phyloP scores from a whole-genome alignment of 2,329 filamentous ascomycete species.

The Daldinia sp. region DNA sequence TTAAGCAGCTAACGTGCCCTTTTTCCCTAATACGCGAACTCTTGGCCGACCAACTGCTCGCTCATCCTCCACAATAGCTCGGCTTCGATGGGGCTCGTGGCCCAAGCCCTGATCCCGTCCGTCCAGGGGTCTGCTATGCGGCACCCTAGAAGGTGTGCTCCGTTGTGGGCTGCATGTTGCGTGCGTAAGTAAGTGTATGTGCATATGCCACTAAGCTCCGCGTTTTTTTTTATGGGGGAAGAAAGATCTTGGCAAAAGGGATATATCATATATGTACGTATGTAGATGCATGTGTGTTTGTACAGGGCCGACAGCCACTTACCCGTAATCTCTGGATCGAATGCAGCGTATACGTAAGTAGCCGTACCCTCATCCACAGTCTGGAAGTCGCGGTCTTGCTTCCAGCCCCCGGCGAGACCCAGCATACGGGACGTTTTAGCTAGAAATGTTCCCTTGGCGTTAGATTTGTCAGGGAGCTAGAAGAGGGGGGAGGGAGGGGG shows the following conservation, averaged over 20 bases:
- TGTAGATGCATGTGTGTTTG: background rate
- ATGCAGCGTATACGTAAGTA: slow-evolving; percentile 51
- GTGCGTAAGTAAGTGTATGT: background rate
- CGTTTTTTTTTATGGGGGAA: too few species aligned
- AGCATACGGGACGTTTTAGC: slow-evolving; percentile 20
- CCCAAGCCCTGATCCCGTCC: slow-evolving; percentile 49
- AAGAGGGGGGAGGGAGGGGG: background rate
- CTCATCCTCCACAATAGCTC: slow-evolving; percentile 53
- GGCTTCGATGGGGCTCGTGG: slow-evolving; percentile 46
- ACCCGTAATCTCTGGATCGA: slow-evolving; percentile 45
- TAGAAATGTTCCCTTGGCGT: background rate
- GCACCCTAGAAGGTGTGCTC: slow-evolving; percentile 50
- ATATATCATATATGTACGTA: background rate
- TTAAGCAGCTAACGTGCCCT: background rate
- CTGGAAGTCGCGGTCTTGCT: slow-evolving; percentile 38
- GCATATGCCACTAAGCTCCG: background rate
- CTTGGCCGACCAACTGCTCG: slow-evolving; percentile 52
- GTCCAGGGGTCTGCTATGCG: slow-evolving; percentile 46
- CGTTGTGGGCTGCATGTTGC: slow-evolving; percentile 42
- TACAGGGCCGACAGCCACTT: background rate
- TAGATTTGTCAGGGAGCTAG: background rate
- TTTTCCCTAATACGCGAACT: slow-evolving; percentile 44
- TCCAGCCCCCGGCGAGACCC: slow-evolving; percentile 45
- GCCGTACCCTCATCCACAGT: slow-evolving; percentile 51
- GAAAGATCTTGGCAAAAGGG: background rate